A percentile compares a stretch with the other conserved stretches of the same genome.
These are phyloP conservation scores for Barnettozyma vustinii DNA, from an alignment of 805 yeast species.

Conservation along the genomic window DNA sequence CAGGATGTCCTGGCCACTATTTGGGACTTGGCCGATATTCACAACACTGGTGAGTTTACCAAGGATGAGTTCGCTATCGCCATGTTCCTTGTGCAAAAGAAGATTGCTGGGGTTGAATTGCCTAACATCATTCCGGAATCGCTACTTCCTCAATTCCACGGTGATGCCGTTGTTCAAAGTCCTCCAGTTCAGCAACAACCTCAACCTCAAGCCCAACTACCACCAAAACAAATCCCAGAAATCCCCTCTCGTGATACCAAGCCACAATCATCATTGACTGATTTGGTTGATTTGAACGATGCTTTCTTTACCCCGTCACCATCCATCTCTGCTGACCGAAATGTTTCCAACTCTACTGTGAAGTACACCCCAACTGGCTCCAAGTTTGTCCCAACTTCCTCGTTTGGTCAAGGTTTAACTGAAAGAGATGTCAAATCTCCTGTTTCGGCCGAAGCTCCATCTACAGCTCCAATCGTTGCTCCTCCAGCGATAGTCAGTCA, in stretches of 20 bases:
- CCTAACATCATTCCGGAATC: constrained; percentile 75
- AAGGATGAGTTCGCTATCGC: constrained; percentile 87
- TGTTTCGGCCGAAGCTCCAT: constrained; percentile 19
- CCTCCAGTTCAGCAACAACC: constrained; percentile 8
- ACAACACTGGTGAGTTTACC: constrained; percentile 77
- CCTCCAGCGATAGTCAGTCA: constrained; percentile 12
- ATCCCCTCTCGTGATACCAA: constrained; percentile 35
- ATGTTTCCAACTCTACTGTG: constrained; percentile 22
- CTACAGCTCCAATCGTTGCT: constrained; percentile 21
- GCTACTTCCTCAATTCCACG: constrained; percentile 34
- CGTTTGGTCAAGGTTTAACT: constrained; percentile 73
- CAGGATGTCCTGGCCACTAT: constrained; percentile 82
- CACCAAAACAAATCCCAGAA: constrained; percentile 17
- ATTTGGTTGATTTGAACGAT: constrained; percentile 55
- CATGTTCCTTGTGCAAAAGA: constrained; percentile 85
- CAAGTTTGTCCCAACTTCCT: constrained; percentile 73
- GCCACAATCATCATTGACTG: constrained; percentile 55
- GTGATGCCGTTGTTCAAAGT: constrained; percentile 1
- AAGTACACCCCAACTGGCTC: constrained; percentile 28
- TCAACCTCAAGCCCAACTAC: constrained; percentile 12
- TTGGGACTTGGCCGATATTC: constrained; percentile 93
- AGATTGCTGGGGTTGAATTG: constrained; percentile 67
- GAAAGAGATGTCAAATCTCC: constrained; percentile 23
- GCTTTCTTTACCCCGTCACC: constrained; percentile 43
- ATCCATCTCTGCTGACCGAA: constrained; percentile 16